These are phyloP conservation scores for Ascochyta clinopodiicola DNA, from an alignment of 2,329 filamentous ascomycete genomes.

Conservation along the genomic window DNA sequence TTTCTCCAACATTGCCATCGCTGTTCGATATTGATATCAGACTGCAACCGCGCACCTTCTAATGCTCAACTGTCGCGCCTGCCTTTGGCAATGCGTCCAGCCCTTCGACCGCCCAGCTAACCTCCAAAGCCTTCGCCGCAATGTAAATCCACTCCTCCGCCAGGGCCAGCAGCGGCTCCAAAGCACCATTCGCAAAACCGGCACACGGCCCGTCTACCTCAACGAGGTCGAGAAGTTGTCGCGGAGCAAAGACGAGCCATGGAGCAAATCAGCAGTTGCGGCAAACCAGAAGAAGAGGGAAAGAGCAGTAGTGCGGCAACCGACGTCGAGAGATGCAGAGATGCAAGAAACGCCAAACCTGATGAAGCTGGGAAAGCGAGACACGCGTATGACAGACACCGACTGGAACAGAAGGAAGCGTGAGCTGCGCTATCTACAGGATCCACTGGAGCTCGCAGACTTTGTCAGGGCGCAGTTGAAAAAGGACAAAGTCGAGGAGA, in stretches of 20 bases:
- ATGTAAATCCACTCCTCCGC: conserved; percentile 25
- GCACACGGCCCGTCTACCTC: conserved; percentile 4
- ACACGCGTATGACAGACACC: conserved; percentile 28
- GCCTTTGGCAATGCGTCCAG: conserved; percentile 52
- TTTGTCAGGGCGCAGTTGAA: conserved; percentile 68
- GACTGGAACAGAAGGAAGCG: conserved; percentile 53
- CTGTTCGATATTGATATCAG: conserved; percentile 9
- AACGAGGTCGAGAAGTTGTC: conserved; percentile 20
- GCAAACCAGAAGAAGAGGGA: conserved; percentile 33
- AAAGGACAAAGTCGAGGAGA: conserved; percentile 68
- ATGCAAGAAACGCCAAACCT: conserved; percentile 24
- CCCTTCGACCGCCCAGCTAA: conserved; percentile 45
- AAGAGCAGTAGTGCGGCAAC: conserved; percentile 24
- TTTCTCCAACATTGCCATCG: conserved; percentile 16
- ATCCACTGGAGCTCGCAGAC: conserved; percentile 75
- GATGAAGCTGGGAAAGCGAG: conserved; percentile 35
- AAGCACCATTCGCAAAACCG: conserved; percentile 20
- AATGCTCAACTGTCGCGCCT: conserved; percentile 56
- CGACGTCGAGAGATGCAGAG: conserved; percentile 4
- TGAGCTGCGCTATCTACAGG: conserved; percentile 68
- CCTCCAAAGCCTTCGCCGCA: conserved; percentile 28
- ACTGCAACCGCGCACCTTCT: conserved; percentile 20
- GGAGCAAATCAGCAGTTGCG: conserved; percentile 35
- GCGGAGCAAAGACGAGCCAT: conserved; percentile 28
- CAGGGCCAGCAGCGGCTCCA: conserved; percentile 24